Conservation (phyloP, 371 early-diverging fungal genomes). For the Mortierella sp. region DNA sequence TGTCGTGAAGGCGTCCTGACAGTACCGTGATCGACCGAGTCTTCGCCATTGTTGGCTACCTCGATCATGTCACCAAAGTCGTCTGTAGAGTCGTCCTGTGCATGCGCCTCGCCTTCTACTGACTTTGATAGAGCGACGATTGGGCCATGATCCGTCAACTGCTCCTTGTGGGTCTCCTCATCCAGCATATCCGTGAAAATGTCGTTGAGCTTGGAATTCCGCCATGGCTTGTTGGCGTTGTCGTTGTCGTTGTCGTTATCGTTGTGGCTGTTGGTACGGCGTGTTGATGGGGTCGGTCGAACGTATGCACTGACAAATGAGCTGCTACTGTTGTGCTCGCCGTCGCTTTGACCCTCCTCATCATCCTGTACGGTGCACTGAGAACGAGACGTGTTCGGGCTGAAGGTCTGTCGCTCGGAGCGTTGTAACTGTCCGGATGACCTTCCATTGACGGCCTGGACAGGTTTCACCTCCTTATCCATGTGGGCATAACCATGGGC, state of each 20-base stretch:
- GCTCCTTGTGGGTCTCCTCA: conserved; percentile 1
- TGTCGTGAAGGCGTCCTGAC: conserved; percentile 14
- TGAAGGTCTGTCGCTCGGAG: background rate
- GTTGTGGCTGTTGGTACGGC: conserved; percentile 3
- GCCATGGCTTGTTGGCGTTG: conserved; percentile 34
- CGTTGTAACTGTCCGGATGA: background rate
- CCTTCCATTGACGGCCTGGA: background rate
- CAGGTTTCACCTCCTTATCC: conserved; percentile 5
- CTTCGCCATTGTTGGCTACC: conserved; percentile 28
- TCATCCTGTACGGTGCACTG: background rate
- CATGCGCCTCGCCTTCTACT: background rate
- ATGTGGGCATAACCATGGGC: conserved; percentile 47
- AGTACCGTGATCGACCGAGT: conserved; percentile 16
- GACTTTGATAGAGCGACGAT: conserved; percentile 11
- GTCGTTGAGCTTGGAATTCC: conserved; percentile 39
- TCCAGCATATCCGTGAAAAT: conserved; percentile 36
- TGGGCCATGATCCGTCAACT: conserved; percentile 21
- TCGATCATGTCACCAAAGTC: conserved; percentile 45
- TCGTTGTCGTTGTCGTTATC: conserved; percentile 5
- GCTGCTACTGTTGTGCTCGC: conserved; percentile 8
- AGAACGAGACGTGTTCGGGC: conserved; percentile 4
- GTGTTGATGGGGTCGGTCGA: conserved; percentile 2
- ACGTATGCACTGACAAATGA: conserved; percentile 13
- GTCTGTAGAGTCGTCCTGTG: conserved; percentile 13
- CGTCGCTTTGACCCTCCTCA: conserved; percentile 9